Evolutionary conservation across 2,329 filamentous ascomycete genomes (phyloP).

Genomic region (Apiospora marii): DNA sequence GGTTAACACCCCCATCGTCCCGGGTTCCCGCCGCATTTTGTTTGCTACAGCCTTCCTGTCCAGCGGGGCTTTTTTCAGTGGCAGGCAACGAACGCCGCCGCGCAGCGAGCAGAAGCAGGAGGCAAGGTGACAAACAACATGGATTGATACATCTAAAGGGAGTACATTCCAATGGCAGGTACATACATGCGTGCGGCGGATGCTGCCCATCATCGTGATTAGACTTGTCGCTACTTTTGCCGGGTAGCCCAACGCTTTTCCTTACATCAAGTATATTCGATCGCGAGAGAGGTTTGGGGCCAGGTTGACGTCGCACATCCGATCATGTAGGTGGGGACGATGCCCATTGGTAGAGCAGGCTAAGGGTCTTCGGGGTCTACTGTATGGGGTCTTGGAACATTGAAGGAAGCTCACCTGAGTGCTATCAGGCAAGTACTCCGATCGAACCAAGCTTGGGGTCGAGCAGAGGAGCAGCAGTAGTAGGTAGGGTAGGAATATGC

Average conservation of each 20-base stretch:
- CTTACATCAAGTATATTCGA: constrained; percentile 6
- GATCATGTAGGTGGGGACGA: not conserved
- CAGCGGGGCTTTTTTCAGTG: not conserved
- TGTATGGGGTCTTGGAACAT: not conserved
- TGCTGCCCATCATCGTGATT: not conserved
- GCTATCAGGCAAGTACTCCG: not conserved
- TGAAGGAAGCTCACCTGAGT: not conserved
- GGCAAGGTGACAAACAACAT: not conserved
- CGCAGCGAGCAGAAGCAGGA: not conserved
- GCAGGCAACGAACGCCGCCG: not conserved
- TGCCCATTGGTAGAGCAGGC: not conserved
- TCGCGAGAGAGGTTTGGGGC: not conserved
- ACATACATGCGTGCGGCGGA: not conserved
- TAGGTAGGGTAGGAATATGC: constrained; percentile 4
- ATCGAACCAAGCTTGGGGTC: constrained; percentile 1
- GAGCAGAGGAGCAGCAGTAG: not conserved
- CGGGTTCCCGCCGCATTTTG: not conserved
- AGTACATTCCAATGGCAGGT: not conserved
- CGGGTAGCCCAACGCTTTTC: not conserved
- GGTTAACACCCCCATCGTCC: constrained; percentile 6
- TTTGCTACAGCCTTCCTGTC: not conserved
- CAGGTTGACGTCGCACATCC: constrained; percentile 4
- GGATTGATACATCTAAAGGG: not conserved
- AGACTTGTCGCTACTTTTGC: not conserved
- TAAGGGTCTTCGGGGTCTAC: not conserved